phyloP scores from a whole-genome alignment of 371 early-diverging fungal species.

The Circinella minor region DNA sequence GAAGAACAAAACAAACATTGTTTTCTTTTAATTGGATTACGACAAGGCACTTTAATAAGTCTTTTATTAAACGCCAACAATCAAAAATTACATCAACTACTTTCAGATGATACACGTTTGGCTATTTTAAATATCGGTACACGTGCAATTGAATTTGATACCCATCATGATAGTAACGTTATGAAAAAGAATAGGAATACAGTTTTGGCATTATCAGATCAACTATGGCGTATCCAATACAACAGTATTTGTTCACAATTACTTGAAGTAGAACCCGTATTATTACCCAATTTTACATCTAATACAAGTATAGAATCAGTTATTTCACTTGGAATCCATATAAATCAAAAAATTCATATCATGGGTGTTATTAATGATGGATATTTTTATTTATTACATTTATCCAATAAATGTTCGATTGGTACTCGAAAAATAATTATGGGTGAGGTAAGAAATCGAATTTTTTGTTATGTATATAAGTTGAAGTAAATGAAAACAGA shows the following conservation, averaged over 20 bases:
- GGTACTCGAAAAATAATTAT: constrained; percentile 24
- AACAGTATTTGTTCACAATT: background rate
- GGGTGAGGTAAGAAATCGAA: constrained; percentile 24
- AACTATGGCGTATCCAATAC: constrained; percentile 31
- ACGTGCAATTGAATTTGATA: constrained; percentile 15
- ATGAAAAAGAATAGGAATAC: background rate
- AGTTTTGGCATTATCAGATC: constrained; percentile 30
- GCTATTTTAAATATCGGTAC: background rate
- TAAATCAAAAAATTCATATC: background rate
- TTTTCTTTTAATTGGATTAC: constrained; percentile 13
- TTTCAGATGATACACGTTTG: background rate
- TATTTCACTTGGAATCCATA: background rate
- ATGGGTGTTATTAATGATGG: constrained; percentile 29
- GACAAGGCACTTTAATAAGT: constrained; percentile 11
- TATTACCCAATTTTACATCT: constrained; percentile 14
- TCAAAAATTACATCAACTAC: background rate
- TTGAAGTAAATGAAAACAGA: too few species aligned
- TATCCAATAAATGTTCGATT: constrained; percentile 5
- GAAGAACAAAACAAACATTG: background rate
- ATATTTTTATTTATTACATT: constrained; percentile 24
- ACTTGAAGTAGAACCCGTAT: constrained; percentile 29
- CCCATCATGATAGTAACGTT: background rate
- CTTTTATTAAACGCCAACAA: background rate
- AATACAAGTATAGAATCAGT: constrained; percentile 10
- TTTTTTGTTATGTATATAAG: too few species aligned